Base-by-base conservation (phyloP, 2,329 filamentous ascomycete genomes). In the Fusarium udum region DNA sequence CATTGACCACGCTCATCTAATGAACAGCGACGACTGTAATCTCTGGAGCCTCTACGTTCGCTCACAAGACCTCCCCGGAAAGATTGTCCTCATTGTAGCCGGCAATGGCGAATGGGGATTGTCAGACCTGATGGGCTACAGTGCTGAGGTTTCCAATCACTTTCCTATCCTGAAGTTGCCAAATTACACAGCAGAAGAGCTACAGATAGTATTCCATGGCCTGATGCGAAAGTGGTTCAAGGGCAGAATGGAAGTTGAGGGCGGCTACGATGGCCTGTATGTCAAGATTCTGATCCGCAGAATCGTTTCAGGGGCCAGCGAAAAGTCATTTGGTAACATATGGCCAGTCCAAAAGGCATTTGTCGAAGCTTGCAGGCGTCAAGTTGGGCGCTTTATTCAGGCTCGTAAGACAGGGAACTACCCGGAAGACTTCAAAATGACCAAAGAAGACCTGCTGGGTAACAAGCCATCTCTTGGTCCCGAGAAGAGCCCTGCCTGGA, bases 291-390 rank as follows among this genome's bases (percentile, higher is more conserved):
- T 88, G 3, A 83, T 88, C 15, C 85, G 89, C 7, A 84, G 92
- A 10, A 82, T 94, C 34, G 90, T 90, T 1, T 82, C 87, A 16
- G 87, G 87, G 0, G 87, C 91, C 3, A 91, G 89, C 0, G 84
- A 85, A 3, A 87, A 90, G 37, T 91, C 91, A 0, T 95, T 94
- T 75, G 92, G 90, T 2, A 95, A 95, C 74, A 92, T 92, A 1
- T 85, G 92, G 24, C 85, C 89, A 0, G 83, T 94, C 1, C 87
- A 92, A 51, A 94, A 93, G 45, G 77, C 77, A 28, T 79, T 77
- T 73, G 78, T 82, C 0, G 80, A 92, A 13, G 79, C 85, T 0
- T 82, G 79, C 10, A 88, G 86, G 22, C 85, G 91, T 4, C 92
- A 94, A 77, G 85, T 91, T 0, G 84, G 84, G 22, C 84, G 92